Conservation (phyloP, 768 basidiomycete species). For the Hericium erinaceus region DNA sequence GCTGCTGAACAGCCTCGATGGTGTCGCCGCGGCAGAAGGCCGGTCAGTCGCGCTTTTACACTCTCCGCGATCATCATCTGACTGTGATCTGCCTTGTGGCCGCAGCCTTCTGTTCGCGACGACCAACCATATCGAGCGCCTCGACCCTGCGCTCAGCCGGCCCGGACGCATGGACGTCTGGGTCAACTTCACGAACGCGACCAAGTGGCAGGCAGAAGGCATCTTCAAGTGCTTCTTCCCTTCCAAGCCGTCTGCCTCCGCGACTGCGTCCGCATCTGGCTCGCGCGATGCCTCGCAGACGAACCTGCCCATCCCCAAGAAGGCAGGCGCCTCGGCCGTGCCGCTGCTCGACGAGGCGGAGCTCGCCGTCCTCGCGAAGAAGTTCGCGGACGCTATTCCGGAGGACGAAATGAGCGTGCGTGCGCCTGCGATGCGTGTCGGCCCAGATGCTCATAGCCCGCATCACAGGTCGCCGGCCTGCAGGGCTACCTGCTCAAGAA, state of each 20-base stretch:
- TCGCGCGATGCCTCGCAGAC: constrained; percentile 44
- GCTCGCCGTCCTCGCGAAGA: constrained; percentile 68
- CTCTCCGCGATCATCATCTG: neutral
- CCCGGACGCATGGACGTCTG: constrained; percentile 91
- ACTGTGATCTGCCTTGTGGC: constrained; percentile 2
- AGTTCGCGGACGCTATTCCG: constrained; percentile 75
- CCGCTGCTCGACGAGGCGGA: constrained; percentile 70
- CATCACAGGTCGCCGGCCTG: constrained; percentile 60
- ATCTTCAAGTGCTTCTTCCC: constrained; percentile 96
- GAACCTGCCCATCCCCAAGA: constrained; percentile 67
- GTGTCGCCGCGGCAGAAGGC: constrained; percentile 79
- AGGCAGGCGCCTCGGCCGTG: constrained; percentile 41
- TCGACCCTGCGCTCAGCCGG: constrained; percentile 82
- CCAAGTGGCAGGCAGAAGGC: constrained; percentile 88
- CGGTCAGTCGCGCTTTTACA: constrained; percentile 41
- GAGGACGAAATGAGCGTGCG: constrained; percentile 82
- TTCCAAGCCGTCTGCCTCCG: constrained; percentile 30
- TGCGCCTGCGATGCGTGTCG: constrained; percentile 7
- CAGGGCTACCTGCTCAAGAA: constrained; percentile 86
- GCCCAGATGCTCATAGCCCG: constrained; percentile 2
- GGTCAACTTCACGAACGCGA: constrained; percentile 86
- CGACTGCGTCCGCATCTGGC: neutral
- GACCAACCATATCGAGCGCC: constrained; percentile 88
- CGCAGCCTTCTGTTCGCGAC: constrained; percentile 78
- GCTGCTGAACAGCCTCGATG: constrained; percentile 77